Evolutionary conservation across 352 stramenopile genomes (phyloP).

Genomic region (Pythium brachiatum): DNA sequence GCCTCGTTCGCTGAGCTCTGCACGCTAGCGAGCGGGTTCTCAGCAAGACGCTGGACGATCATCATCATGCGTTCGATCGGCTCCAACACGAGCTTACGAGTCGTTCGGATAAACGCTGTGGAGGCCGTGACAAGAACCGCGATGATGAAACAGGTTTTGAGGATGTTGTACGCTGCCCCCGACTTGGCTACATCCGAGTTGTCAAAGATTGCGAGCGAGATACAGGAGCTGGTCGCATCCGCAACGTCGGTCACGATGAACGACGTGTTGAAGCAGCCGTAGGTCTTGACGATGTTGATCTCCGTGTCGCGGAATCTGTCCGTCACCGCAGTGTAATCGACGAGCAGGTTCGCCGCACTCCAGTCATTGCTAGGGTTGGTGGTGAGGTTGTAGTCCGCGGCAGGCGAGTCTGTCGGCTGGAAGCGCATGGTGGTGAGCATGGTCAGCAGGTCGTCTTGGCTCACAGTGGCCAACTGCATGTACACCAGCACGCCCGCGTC

Average conservation of each 20-base stretch:
- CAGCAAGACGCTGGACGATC: conserved; percentile 84
- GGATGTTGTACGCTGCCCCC: conserved; percentile 74
- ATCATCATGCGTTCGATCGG: conserved; percentile 92
- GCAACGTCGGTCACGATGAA: conserved; percentile 56
- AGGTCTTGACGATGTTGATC: conserved; percentile 74
- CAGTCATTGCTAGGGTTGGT: conserved; percentile 62
- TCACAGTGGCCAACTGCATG: conserved; percentile 59
- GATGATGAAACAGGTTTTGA: conserved; percentile 89
- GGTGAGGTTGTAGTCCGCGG: conserved; percentile 44
- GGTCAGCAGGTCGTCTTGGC: conserved; percentile 27
- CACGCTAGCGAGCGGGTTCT: conserved; percentile 86
- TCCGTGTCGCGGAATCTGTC: conserved; percentile 48
- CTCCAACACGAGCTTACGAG: conserved; percentile 81
- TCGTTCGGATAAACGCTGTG: conserved; percentile 81
- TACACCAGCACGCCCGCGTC: conserved; percentile 54
- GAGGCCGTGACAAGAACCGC: conserved; percentile 74
- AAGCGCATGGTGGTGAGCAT: conserved; percentile 48
- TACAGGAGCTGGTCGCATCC: conserved; percentile 47
- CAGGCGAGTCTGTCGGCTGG: conserved; percentile 35
- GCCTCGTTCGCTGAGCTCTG: conserved; percentile 57
- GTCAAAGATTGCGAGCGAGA: conserved; percentile 86
- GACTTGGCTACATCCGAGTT: conserved; percentile 49
- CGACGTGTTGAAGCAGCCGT: conserved; percentile 69
- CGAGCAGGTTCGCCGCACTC: conserved; percentile 34
- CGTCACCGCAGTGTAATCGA: conserved; percentile 40